Conservation (phyloP, 805 yeast genomes). For the Saccharomyces cerevisiae region DNA sequence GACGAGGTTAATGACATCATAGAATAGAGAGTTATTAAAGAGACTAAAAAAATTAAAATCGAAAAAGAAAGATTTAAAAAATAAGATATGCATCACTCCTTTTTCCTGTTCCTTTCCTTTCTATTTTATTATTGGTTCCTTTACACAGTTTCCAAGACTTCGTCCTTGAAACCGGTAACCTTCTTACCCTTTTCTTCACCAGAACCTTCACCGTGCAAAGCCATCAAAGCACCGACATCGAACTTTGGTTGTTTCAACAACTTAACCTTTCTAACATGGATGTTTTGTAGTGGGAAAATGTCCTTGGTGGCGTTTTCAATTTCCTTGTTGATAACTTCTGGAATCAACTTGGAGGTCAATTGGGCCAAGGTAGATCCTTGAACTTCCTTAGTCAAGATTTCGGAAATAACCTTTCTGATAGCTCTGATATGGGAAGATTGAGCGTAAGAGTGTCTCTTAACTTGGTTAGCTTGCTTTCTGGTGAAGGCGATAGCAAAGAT, state of each 20-base stretch:
- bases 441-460: constrained; percentile 96
- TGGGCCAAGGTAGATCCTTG: constrained; percentile 91
- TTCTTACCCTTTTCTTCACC: constrained; percentile 97
- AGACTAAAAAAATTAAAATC: not conserved
- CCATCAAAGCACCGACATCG: constrained; percentile 91
- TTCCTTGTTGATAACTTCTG: constrained; percentile 98
- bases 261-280: constrained; percentile 98
- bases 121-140: constrained; percentile 7
- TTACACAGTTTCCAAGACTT: constrained; percentile 95
- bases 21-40: not conserved
- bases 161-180: constrained; percentile 96
- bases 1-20: not conserved
- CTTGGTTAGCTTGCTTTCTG: constrained; percentile 93
- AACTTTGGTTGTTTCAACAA: constrained; percentile 97
- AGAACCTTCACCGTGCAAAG: constrained; percentile 94
- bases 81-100: not conserved
- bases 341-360: constrained; percentile 93
- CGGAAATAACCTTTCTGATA: constrained; percentile 93
- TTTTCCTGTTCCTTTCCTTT: not conserved
- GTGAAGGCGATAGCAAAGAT: constrained; percentile 97
- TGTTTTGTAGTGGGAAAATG: constrained; percentile 96
- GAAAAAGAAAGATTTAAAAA: not conserved
- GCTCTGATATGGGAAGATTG: constrained; percentile 96
- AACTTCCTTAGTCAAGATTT: constrained; percentile 94
- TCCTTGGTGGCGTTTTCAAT: constrained; percentile 92